A percentile compares a stretch with the other conserved stretches of the same genome.
Conservation (phyloP, 2,329 filamentous ascomycete genomes). For the Periconia sp. region DNA sequence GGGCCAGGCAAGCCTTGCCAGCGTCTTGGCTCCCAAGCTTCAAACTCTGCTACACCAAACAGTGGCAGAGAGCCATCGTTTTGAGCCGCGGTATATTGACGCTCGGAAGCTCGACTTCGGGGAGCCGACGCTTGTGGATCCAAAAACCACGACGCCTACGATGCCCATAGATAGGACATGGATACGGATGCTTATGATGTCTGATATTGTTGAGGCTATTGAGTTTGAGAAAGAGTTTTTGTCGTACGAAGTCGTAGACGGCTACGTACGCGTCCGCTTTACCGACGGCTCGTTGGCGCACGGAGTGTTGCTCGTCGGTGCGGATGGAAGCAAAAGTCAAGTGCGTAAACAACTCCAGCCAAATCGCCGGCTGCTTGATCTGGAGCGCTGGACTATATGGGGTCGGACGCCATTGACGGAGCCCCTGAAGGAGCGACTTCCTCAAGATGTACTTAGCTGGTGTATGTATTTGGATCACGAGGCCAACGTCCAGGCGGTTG, state of each 20-base stretch:
- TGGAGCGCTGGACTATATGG: constrained; percentile 45
- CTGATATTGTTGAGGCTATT: constrained; percentile 32
- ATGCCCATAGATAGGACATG: constrained; percentile 37
- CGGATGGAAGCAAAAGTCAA: constrained; percentile 31
- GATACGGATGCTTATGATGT: constrained; percentile 33
- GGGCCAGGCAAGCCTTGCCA: constrained; percentile 1
- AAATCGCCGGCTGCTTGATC: constrained; percentile 37
- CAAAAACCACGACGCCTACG: not conserved
- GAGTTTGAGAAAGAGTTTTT: constrained; percentile 39
- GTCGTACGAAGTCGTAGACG: constrained; percentile 24
- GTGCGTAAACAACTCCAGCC: constrained; percentile 44
- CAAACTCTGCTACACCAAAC: constrained; percentile 9
- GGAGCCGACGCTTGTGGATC: constrained; percentile 5
- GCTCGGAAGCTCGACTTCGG: constrained; percentile 10
- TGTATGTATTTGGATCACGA: constrained; percentile 19
- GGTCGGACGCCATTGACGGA: constrained; percentile 45
- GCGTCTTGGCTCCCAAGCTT: constrained; percentile 10
- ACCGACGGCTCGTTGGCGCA: constrained; percentile 9
- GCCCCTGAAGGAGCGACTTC: constrained; percentile 16
- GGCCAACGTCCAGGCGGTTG: constrained; percentile 12
- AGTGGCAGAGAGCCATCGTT: constrained; percentile 3
- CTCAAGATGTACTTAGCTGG: constrained; percentile 13
- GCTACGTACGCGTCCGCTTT: constrained; percentile 11
- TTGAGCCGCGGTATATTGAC: constrained; percentile 17
- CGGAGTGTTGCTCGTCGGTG: constrained; percentile 11